phyloP scores from a whole-genome alignment of 108 stramenopile species.

The Skeletonema menzelii region DNA sequence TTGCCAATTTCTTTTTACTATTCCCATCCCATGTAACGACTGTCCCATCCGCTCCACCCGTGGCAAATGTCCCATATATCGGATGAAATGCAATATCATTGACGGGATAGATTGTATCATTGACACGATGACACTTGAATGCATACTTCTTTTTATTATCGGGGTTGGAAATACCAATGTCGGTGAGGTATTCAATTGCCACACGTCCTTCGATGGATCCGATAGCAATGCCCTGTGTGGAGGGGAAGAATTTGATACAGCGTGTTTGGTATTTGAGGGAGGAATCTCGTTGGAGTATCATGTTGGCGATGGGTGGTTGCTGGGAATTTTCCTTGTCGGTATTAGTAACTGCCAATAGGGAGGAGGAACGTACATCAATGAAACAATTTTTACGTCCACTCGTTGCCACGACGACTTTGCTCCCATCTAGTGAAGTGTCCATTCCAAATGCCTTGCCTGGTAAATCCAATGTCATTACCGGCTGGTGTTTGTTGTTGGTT shows the following conservation, averaged over 20 bases:
- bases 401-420: slow-evolving; percentile 64
- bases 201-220: slow-evolving; percentile 97
- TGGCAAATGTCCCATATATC: slow-evolving; percentile 82
- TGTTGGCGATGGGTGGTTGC: slow-evolving; percentile 18
- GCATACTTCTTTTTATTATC: slow-evolving; percentile 80
- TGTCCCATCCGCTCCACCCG: slow-evolving; percentile 91
- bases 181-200: slow-evolving; percentile 91
- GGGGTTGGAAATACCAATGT: slow-evolving; percentile 49
- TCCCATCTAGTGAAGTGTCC: slow-evolving; percentile 50
- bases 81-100: slow-evolving; percentile 97
- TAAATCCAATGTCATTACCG: slow-evolving; percentile 37
- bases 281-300: slow-evolving; percentile 75
- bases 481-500: not conserved
- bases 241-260: slow-evolving; percentile 78
- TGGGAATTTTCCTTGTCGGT: slow-evolving; percentile 1
- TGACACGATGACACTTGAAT: slow-evolving; percentile 97
- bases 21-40: slow-evolving; percentile 95
- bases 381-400: slow-evolving; percentile 62
- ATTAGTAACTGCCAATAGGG: not conserved
- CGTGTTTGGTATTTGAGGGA: slow-evolving; percentile 88
- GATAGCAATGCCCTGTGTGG: slow-evolving; percentile 81
- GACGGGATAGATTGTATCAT: slow-evolving; percentile 94
- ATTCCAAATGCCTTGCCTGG: slow-evolving; percentile 87
- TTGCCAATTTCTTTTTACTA: slow-evolving; percentile 81
- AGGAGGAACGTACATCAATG: slow-evolving; percentile 45